Conservation (phyloP, 345 rosid species). For the Erodium maritimum region DNA sequence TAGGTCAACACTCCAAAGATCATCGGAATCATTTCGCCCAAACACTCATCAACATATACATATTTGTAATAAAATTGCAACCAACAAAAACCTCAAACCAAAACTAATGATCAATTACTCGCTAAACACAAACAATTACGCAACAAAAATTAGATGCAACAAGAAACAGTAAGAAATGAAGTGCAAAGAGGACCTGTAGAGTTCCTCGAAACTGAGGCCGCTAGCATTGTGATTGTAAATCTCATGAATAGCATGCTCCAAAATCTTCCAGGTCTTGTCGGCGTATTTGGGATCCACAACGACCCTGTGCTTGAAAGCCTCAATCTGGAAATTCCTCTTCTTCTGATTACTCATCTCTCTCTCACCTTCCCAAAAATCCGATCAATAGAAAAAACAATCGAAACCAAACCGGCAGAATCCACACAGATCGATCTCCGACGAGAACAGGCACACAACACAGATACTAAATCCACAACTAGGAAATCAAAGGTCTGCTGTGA, state of each 20-base stretch:
- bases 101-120: no score
- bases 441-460: no score
- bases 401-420: not conserved
- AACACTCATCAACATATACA: not conserved
- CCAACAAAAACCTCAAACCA: not conserved
- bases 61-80: no score
- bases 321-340: constrained; percentile 95
- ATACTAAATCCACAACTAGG: no score
- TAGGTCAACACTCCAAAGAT: no score
- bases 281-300: constrained; percentile 98
- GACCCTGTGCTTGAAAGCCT: constrained; percentile 95
- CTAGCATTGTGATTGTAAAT: constrained; percentile 99
- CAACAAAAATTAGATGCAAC: not conserved
- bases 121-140: not conserved
- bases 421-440: not conserved
- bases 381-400: not conserved
- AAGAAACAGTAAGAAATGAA: not conserved
- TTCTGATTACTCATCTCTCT: constrained; percentile 76
- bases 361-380: not conserved
- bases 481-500: not conserved
- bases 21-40: not conserved
- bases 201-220: constrained; percentile 96
- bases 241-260: constrained; percentile 95
- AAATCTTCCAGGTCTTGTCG: constrained; percentile 93
- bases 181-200: constrained; percentile 47